Conservation (phyloP, 1,139 yeast species). For the Yamadazyma pseudoaaseri region DNA sequence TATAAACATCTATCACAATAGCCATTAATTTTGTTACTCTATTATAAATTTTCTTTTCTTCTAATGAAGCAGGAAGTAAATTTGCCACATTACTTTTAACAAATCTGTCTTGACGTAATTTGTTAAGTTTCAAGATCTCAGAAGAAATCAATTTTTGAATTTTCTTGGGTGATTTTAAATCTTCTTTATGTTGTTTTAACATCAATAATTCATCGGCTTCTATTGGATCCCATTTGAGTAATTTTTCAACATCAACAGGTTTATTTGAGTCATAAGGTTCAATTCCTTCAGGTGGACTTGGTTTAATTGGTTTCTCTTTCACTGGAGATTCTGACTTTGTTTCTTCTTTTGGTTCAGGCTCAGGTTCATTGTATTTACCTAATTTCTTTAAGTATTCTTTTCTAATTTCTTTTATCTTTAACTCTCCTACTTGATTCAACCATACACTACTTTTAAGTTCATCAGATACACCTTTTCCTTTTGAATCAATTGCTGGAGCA, state of each 20-base stretch:
- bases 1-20: conserved; percentile 28
- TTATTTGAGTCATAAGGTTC: conserved; percentile 12
- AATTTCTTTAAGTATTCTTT: conserved; percentile 20
- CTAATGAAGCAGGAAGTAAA: conserved; percentile 26
- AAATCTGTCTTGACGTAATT: conserved; percentile 60
- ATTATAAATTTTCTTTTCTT: conserved; percentile 36
- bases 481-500: conserved; percentile 78
- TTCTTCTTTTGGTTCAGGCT: conserved; percentile 6
- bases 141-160: conserved; percentile 55
- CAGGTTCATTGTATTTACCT: conserved; percentile 12
- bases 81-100: conserved; percentile 29
- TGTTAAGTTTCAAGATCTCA: conserved; percentile 57
- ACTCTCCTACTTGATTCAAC: conserved; percentile 71
- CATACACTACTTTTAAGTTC: conserved; percentile 69
- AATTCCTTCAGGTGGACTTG: conserved; percentile 12
- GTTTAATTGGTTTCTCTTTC: neutral
- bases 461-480: conserved; percentile 62
- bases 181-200: conserved; percentile 26
- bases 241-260: conserved; percentile 26
- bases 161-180: conserved; percentile 27
- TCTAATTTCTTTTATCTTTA: conserved; percentile 42
- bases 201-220: conserved; percentile 24
- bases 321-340: conserved; percentile 1
- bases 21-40: conserved; percentile 40
- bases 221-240: conserved; percentile 40